phyloP scores from a whole-genome alignment of 345 rosid genomes.

The Gossypium thurberi region DNA sequence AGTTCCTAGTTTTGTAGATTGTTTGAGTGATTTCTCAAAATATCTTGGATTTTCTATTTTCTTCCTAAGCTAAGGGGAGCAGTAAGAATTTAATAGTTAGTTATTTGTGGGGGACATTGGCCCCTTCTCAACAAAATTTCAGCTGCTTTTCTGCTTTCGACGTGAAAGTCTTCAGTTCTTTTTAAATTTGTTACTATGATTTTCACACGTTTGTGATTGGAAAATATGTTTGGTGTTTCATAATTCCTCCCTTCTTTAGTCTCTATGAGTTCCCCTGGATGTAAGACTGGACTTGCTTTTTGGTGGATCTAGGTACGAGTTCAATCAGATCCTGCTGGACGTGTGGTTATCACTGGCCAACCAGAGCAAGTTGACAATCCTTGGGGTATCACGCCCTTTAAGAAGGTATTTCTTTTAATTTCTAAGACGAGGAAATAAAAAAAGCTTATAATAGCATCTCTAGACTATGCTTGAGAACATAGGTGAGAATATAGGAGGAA shows the following conservation, averaged over 20 bases:
- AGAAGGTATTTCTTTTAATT: slow-evolving; percentile 46
- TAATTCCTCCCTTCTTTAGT: background rate
- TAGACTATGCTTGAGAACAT: background rate
- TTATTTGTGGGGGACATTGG: background rate
- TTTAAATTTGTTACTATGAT: background rate
- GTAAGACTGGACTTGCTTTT: background rate
- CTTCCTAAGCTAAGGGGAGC: background rate
- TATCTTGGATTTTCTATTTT: background rate
- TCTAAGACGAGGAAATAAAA: background rate
- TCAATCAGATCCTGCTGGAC: slow-evolving; percentile 84
- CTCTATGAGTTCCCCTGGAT: background rate
- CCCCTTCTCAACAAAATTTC: background rate
- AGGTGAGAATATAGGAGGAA: background rate
- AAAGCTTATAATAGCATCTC: background rate
- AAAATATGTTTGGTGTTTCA: background rate
- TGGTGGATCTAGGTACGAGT: slow-evolving; percentile 55
- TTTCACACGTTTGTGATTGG: background rate
- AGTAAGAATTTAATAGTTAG: background rate
- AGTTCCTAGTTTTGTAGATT: background rate
- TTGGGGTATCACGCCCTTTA: slow-evolving; percentile 88
- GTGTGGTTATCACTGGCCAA: slow-evolving; percentile 68
- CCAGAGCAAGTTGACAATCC: slow-evolving; percentile 81
- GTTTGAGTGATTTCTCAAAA: background rate
- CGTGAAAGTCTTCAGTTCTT: background rate
- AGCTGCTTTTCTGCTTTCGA: background rate